Evolutionary conservation across 495 filamentous ascomycete genomes (phyloP), one percentile per base, ranked within the genome.

Genomic region (Tuber melanosporum): DNA sequence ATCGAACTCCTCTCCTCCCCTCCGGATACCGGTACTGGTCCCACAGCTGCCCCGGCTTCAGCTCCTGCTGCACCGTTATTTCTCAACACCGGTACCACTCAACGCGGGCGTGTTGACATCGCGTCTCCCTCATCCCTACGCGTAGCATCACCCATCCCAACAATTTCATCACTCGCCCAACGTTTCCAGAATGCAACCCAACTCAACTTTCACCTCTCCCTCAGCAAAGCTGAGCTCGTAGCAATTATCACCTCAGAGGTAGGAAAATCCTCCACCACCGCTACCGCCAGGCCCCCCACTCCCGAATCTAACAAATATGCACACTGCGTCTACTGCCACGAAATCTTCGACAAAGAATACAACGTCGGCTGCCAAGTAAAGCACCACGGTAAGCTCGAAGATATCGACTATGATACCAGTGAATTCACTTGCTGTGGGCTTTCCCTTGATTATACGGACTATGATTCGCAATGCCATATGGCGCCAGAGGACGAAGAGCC

Each of bases 241-340:
- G 57, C 57, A 36, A 66, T 66, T 7, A 36, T 66, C 26, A 19
- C 36, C 26, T 32, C 32, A 15, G 57, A 32, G 15, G 57, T 26
- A 36, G 57, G 14, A 32, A 66, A 66, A 36, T 19, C 57, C 57
- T 19, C 57, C 57, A 66, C 57, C 14, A 36, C 57, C 26, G 4
- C 20, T 22, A 49, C 47, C 47, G 7, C 47, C 19, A 49, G 12
- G 22, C 10, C 52, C 10, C n/a, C 52, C 10, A n/a, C 52, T 8
- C 52, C 26, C 57, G 57, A 66, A 66, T 36, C 26, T 26, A 66
- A 36, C 57, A 66, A 36, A 66, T 66, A 66, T 39, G 77, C 77
- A 12, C 77, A 79, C 42, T 79, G 77, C 26, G 77, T 79, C 17
- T 79, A 79, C 57, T 79, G 77, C 62, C 77, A 79, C 42, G 49